These are phyloP conservation scores for Colletotrichum sp. DNA, from an alignment of 2,329 filamentous ascomycete genomes.

Conservation along the genomic window DNA sequence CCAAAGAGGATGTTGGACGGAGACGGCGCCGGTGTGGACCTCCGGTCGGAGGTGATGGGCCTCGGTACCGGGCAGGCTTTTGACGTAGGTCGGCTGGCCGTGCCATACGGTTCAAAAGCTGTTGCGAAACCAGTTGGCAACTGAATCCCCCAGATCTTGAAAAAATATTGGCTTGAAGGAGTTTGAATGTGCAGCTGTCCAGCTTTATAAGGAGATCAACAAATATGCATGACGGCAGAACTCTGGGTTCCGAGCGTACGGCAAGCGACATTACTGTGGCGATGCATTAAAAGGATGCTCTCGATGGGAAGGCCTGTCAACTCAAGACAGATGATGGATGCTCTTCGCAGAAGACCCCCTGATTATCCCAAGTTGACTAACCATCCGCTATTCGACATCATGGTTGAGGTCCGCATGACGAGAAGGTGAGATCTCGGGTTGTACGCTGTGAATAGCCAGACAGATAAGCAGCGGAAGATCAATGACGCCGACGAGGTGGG, in stretches of 20 bases:
- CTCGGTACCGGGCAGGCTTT: accelerated
- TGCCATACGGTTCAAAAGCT: no score
- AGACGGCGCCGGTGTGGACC: background rate
- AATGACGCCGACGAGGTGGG: background rate
- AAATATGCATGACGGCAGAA: background rate
- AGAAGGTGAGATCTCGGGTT: background rate
- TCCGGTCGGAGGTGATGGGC: accelerated
- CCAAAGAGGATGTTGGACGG: background rate
- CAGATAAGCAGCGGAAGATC: background rate
- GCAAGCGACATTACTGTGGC: no score
- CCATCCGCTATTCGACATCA: background rate
- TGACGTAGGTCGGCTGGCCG: no score
- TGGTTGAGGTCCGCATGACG: background rate
- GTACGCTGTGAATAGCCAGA: accelerated
- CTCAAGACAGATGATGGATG: no score
- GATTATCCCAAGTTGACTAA: accelerated
- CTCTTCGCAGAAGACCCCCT: background rate
- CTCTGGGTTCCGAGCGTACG: background rate
- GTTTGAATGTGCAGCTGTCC: accelerated
- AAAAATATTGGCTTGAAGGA: no score
- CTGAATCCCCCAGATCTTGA: no score
- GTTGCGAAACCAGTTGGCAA: no score
- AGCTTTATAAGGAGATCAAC: accelerated
- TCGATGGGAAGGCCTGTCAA: no score
- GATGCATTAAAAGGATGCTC: background rate